Evolutionary conservation across 805 yeast genomes (phyloP), one percentile per base, ranked within the genome.

Genomic region (Candida golubevii): DNA sequence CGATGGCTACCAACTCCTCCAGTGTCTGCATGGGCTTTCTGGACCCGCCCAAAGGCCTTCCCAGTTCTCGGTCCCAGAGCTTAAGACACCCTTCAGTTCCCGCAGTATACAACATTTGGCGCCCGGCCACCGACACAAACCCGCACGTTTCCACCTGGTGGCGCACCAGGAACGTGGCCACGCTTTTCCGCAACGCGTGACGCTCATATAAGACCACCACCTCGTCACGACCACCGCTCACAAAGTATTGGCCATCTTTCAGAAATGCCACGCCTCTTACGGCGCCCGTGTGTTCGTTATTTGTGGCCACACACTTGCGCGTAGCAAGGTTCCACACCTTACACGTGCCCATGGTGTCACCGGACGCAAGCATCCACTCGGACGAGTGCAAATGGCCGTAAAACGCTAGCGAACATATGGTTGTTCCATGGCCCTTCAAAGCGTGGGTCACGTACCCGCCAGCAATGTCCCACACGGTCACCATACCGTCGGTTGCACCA

Each of bases 401-500:
- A 61, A 93, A 88, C 1, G 59, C 48, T 44, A 91, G 63, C 4
- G 93, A 79, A 37, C 95, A 83, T 34, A 91, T 75, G 2, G 95
- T 85, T 10, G 93, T 83, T 15, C 96, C 95, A 62, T 93, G 99
- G 1, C 99, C 98, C 62, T 86, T 85, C 45, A 93, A 75, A 11
- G 88, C 82, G 64, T 93, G 99, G 0, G 99, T 93, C 3, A 85
- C 79, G 52, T 77, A 88, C 1, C 93, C 90, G 31, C 89, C 89
- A 51, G 82, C 90, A 32, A 93, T 75, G 63, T 93, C 99, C 84
- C 95, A 89, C 1, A 93, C 95, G 36, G 87, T 82, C 13, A 90
- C 85, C 35, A 82, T 77, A 38, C 99, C 98, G 63, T 93, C 99
- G 0, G 97, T 85, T 38, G 95, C 89, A 33, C 99, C 99, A 58